phyloP scores from a whole-genome alignment of 2,329 filamentous ascomycete genomes.

The Endothia cerciana region DNA sequence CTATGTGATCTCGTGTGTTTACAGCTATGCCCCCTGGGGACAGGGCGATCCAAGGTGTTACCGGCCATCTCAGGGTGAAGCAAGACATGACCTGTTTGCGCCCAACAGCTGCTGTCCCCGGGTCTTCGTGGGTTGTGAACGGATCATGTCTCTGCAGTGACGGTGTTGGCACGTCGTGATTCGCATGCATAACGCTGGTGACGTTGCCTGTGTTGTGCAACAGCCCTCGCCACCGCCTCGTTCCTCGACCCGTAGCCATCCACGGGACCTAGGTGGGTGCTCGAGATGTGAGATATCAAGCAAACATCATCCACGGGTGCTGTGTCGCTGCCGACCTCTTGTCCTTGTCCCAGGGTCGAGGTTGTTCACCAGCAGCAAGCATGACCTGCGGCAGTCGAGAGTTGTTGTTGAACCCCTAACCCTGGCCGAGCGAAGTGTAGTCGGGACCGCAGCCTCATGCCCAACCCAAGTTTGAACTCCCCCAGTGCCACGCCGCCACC shows the following conservation, averaged over 20 bases:
- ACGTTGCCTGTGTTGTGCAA: not conserved
- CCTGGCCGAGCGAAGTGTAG: no score
- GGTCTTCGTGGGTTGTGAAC: no score
- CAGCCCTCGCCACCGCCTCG: not conserved
- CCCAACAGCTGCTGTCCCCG: not conserved
- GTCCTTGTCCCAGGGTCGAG: no score
- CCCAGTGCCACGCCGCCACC: not conserved
- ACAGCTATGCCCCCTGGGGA: no score
- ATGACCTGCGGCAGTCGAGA: no score
- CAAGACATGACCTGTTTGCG: slow-evolving; percentile 17
- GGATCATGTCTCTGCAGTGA: not conserved
- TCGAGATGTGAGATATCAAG: no score
- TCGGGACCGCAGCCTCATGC: slow-evolving; percentile 12
- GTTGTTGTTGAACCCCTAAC: no score
- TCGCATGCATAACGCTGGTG: slow-evolving; percentile 6
- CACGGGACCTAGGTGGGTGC: no score
- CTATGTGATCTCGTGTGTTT: no score
- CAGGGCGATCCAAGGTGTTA: not conserved
- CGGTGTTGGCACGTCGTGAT: no score
- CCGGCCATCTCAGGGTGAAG: slow-evolving; percentile 21
- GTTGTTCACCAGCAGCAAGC: no score
- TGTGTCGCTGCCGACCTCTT: not conserved
- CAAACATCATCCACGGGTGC: not conserved
- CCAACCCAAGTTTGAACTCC: slow-evolving; percentile 7
- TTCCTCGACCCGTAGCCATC: not conserved